phyloP scores from a whole-genome alignment of 2,329 filamentous ascomycete genomes.

The Ophiocordyceps polyrhachis-furcata region DNA sequence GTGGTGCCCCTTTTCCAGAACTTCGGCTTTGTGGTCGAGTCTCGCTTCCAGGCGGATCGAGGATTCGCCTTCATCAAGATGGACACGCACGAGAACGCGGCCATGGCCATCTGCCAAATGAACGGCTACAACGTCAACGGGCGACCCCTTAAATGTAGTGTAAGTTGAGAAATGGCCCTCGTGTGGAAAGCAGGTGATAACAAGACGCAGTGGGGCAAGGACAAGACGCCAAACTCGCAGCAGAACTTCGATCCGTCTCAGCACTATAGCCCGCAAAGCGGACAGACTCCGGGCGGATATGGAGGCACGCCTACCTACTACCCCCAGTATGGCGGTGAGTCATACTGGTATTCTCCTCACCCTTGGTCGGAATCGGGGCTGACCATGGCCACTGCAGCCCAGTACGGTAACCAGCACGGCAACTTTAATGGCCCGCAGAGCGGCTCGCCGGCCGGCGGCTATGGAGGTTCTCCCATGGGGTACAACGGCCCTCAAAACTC shows the following conservation, averaged over 20 bases:
- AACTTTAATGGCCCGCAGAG: constrained; percentile 44
- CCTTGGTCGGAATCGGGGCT: not conserved
- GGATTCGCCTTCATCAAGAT: constrained; percentile 99
- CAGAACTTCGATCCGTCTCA: constrained; percentile 57
- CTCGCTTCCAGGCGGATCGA: constrained; percentile 91
- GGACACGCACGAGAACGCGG: constrained; percentile 94
- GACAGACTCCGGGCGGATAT: constrained; percentile 50
- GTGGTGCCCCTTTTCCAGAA: constrained; percentile 97
- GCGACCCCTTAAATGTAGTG: constrained; percentile 91
- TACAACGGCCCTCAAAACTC: constrained; percentile 58
- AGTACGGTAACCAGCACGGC: constrained; percentile 47
- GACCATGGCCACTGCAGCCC: constrained; percentile 14
- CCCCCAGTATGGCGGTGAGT: constrained; percentile 75
- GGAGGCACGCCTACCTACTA: constrained; percentile 76
- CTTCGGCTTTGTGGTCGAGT: constrained; percentile 94
- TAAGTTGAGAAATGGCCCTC: constrained; percentile 33
- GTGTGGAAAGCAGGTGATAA: not conserved
- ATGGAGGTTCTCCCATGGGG: constrained; percentile 49
- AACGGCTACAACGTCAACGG: constrained; percentile 98
- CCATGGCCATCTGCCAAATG: constrained; percentile 95
- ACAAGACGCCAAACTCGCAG: constrained; percentile 67
- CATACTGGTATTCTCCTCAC: not conserved
- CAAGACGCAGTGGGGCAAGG: constrained; percentile 80
- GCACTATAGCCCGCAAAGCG: constrained; percentile 54
- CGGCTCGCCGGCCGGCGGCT: constrained; percentile 41